Percentiles rank a stretch among this genome's conserved stretches.
Evolutionary conservation across 169 alveolate species (phyloP).

Genomic region (Plasmodium gallinaceum): DNA sequence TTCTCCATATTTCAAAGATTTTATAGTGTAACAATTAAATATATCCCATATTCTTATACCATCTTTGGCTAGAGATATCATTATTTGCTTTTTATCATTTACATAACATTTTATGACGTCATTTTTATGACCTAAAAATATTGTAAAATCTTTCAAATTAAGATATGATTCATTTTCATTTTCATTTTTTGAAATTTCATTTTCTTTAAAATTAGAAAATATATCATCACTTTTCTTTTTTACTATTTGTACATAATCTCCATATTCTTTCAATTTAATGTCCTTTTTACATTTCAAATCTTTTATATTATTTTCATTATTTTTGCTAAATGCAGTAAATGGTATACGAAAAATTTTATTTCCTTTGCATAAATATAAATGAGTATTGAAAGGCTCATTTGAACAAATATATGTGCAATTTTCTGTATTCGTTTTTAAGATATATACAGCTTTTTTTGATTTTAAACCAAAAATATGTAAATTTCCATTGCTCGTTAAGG

Average conservation of each 20-base stretch:
- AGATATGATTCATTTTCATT: background rate
- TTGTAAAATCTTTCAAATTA: slow-evolving; percentile 49
- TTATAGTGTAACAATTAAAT: slow-evolving; percentile 66
- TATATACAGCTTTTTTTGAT: slow-evolving; percentile 35
- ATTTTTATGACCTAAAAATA: slow-evolving; percentile 68
- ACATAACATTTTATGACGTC: slow-evolving; percentile 74
- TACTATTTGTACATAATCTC: slow-evolving; percentile 35
- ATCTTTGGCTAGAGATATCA: slow-evolving; percentile 70
- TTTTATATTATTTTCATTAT: background rate
- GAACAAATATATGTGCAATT: slow-evolving; percentile 61
- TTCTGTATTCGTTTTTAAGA: slow-evolving; percentile 51
- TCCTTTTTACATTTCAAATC: background rate
- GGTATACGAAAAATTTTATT: slow-evolving; percentile 71
- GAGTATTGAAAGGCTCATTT: slow-evolving; percentile 72
- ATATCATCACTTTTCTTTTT: background rate
- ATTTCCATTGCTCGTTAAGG: slow-evolving; percentile 53
- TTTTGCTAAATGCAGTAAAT: slow-evolving; percentile 6
- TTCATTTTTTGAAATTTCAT: slow-evolving; percentile 4
- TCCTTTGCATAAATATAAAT: slow-evolving; percentile 59
- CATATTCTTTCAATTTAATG: slow-evolving; percentile 1
- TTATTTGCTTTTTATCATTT: slow-evolving; percentile 52
- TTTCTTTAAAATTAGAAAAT: background rate
- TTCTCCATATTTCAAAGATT: slow-evolving; percentile 70
- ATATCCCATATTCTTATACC: slow-evolving; percentile 75
- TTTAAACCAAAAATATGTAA: slow-evolving; percentile 61